Percentiles rank a stretch among this genome's conserved stretches.
Conservation (phyloP, 108 stramenopile species). For the Discostella stelligeroides region DNA sequence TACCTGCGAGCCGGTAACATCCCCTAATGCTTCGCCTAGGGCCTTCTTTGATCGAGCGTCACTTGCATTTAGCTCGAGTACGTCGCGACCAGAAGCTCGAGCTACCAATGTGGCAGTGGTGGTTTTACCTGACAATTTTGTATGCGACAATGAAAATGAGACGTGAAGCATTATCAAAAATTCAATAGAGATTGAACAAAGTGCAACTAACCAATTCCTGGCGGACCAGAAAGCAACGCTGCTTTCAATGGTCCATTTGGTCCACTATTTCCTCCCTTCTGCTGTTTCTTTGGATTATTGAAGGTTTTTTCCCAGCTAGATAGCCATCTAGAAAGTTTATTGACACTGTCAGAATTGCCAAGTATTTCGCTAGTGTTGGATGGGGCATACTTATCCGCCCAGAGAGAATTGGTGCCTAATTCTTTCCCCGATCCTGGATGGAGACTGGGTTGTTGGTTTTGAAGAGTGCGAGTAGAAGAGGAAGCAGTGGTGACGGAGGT, state of each 20-base stretch:
- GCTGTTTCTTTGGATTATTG: slow-evolving; percentile 64
- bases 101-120: slow-evolving; percentile 93
- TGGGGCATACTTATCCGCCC: slow-evolving; percentile 96
- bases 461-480: too few species aligned
- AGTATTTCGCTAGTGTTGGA: slow-evolving; percentile 63
- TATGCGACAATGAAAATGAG: slow-evolving; percentile 1
- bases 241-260: slow-evolving; percentile 80
- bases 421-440: slow-evolving; percentile 3
- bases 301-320: slow-evolving; percentile 80
- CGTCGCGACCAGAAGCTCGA: slow-evolving; percentile 81
- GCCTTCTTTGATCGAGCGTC: slow-evolving; percentile 93
- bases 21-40: slow-evolving; percentile 65
- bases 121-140: slow-evolving; percentile 74
- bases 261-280: slow-evolving; percentile 31
- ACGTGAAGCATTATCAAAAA: neutral
- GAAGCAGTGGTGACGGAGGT: too few species aligned
- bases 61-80: slow-evolving; percentile 95
- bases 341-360: slow-evolving; percentile 73
- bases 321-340: slow-evolving; percentile 71
- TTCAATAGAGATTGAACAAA: too few species aligned
- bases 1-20: slow-evolving; percentile 80
- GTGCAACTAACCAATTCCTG: slow-evolving; percentile 85
- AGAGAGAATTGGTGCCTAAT: slow-evolving; percentile 61
- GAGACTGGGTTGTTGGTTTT: neutral
- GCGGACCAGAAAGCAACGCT: slow-evolving; percentile 95